Percentiles rank a stretch among this genome's conserved stretches.
These are phyloP conservation scores for Colletotrichum sp. DNA, from an alignment of 2,329 filamentous ascomycete species.

Conservation along the genomic window DNA sequence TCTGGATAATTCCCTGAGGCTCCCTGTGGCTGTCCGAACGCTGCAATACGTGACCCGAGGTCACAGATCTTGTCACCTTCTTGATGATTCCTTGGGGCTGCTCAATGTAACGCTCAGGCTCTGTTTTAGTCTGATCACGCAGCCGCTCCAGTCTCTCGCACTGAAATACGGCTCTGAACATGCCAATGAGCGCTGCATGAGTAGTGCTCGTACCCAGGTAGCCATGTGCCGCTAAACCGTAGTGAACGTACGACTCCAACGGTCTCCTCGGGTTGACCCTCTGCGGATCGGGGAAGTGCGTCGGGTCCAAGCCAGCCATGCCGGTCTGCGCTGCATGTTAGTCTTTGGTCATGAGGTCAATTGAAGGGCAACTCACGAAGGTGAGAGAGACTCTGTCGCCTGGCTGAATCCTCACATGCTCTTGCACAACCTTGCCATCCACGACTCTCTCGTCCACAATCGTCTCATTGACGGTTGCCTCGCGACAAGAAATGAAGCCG, in stretches of 20 bases:
- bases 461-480: slow-evolving; percentile 50
- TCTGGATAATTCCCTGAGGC: slow-evolving; percentile 73
- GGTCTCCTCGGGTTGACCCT: slow-evolving; percentile 68
- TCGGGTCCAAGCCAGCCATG: slow-evolving; percentile 59
- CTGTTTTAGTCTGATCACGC: background rate
- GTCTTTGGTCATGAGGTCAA: background rate
- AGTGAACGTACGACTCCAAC: slow-evolving; percentile 68
- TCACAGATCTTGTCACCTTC: slow-evolving; percentile 52
- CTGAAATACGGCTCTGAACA: slow-evolving; percentile 70
- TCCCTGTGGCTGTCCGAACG: background rate
- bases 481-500: slow-evolving; percentile 63
- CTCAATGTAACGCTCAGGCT: background rate
- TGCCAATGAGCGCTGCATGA: slow-evolving; percentile 67
- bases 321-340: slow-evolving; percentile 28
- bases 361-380: slow-evolving; percentile 50
- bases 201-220: slow-evolving; percentile 67
- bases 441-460: slow-evolving; percentile 46
- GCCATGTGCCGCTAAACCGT: slow-evolving; percentile 66
- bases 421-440: slow-evolving; percentile 41
- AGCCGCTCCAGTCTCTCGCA: slow-evolving; percentile 66
- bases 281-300: slow-evolving; percentile 65
- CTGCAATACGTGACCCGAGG: background rate
- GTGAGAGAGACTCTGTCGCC: slow-evolving; percentile 69
- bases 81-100: slow-evolving; percentile 70
- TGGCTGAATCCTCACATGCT: slow-evolving; percentile 52